A percentile compares a stretch with the other conserved stretches of the same genome.
phyloP scores from a whole-genome alignment of 495 filamentous ascomycete genomes.

The Extremus antarcticus region DNA sequence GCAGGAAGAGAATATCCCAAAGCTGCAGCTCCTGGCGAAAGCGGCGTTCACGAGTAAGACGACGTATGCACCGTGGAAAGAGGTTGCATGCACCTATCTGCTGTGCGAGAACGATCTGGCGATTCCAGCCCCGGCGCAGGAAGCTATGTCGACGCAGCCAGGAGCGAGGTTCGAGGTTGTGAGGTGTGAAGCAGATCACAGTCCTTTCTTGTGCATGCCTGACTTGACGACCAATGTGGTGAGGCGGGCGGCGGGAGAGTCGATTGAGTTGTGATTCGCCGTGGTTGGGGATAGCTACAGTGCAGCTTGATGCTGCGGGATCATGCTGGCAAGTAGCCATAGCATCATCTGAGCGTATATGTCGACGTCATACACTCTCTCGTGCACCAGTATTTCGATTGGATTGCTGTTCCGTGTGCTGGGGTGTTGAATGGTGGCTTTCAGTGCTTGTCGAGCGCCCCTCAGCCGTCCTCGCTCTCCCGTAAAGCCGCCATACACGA shows the following conservation, averaged over 20 bases:
- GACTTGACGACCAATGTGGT: conserved; percentile 12
- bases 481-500: background rate
- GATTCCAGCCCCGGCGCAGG: conserved; percentile 31
- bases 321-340: background rate
- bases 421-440: no score
- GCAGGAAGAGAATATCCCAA: background rate
- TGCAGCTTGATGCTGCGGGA: no score
- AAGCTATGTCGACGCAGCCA: conserved; percentile 23
- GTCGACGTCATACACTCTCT: no score
- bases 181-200: conserved; percentile 9
- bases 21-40: background rate
- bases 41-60: background rate
- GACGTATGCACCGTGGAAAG: conserved; percentile 37
- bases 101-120: conserved; percentile 38
- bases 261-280: background rate
- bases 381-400: no score
- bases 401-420: no score
- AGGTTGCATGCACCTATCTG: conserved; percentile 39
- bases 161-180: conserved; percentile 8
- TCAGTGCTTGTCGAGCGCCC: no score
- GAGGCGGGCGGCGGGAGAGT: conserved; percentile 8
- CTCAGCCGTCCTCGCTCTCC: background rate
- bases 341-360: no score
- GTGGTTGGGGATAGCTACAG: no score
- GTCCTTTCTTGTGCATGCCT: conserved; percentile 14